Base-by-base conservation (phyloP, 2,329 filamentous ascomycete species). In the Fusarium drepaniforme region DNA sequence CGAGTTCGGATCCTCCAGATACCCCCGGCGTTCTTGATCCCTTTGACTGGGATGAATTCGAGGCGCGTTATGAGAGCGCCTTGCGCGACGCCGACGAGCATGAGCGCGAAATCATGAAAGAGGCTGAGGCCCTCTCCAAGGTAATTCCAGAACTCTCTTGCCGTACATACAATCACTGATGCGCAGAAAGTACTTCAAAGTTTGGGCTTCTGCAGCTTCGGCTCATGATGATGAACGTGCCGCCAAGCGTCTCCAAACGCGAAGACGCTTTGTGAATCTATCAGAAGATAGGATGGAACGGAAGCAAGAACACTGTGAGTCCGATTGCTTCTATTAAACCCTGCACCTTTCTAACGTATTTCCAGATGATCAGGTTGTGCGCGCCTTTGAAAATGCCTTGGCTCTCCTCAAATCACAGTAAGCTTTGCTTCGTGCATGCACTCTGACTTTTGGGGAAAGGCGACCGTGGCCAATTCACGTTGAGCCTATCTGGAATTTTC, bases 271-370 rank as follows among this genome's bases (percentile, higher is more conserved):
- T 81, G 94, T 97, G 35, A 90, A 93, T 72, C 86, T 94, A 51
- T 90, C 93, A 0, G 96, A 98, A 81, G 86, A 90, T 44, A 89
- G 87, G 30, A 86, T 97, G 67, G 90, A 91, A 64, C 88, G 92
- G 75, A 97, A 93, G 81, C 93, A 95, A 79, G 88, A 92, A 71
- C 95, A 98, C 78, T 94, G 95, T 97, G 85, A 85, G 93, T n/a
- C n/a, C n/a, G n/a, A n/a, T n/a, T n/a, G n/a, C n/a, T n/a, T n/a
- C n/a, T n/a, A n/a, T n/a, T n/a, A n/a, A n/a, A n/a, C n/a, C n/a
- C n/a, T n/a, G n/a, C n/a, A n/a, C n/a, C n/a, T n/a, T 73, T 82
- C 75, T 78, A 70, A 46, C 6, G 12, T 16, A 28, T 23, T 64
- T 30, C 51, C 15, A 85, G 83, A 85, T 59, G 83, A 84, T 38